Conservation (phyloP, 1,284 basidiomycete species). For the Rhodotorula mucilaginosa region DNA sequence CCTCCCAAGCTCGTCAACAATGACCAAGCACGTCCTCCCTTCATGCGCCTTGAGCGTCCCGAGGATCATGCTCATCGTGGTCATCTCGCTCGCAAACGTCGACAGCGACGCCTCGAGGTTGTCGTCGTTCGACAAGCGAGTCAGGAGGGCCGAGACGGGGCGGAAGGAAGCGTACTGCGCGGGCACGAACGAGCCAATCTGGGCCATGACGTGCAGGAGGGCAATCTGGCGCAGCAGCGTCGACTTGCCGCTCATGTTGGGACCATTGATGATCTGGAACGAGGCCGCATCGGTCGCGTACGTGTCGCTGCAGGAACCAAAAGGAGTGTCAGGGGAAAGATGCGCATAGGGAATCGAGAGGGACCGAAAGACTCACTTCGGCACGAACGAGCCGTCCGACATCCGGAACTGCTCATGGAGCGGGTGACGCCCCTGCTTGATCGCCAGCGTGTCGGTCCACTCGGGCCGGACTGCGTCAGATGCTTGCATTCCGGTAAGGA, state of each 20-base stretch:
- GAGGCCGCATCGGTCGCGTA: conserved; percentile 74
- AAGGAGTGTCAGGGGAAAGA: too few species aligned
- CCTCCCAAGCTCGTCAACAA: conserved; percentile 83
- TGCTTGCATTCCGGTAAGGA: neutral
- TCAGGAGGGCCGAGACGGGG: conserved; percentile 77
- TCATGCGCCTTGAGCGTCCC: conserved; percentile 51
- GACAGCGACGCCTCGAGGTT: conserved; percentile 76
- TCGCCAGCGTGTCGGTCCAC: conserved; percentile 50
- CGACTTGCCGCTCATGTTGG: conserved; percentile 88
- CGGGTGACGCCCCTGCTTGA: conserved; percentile 48
- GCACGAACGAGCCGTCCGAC: conserved; percentile 58
- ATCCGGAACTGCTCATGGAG: conserved; percentile 72
- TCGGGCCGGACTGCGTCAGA: conserved; percentile 69
- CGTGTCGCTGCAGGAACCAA: conserved; percentile 66
- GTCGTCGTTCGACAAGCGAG: conserved; percentile 84
- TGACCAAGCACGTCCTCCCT: conserved; percentile 62
- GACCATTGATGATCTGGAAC: conserved; percentile 69
- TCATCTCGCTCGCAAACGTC: conserved; percentile 91
- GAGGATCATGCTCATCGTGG: conserved; percentile 80
- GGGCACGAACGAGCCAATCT: conserved; percentile 59
- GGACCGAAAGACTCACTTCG: conserved; percentile 38
- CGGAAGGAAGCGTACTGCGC: conserved; percentile 73
- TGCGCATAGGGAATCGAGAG: neutral
- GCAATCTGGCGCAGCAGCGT: conserved; percentile 87
- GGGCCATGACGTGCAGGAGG: conserved; percentile 74